Conservation (phyloP, 2,329 filamentous ascomycete genomes). For the Paraphoma sp. region DNA sequence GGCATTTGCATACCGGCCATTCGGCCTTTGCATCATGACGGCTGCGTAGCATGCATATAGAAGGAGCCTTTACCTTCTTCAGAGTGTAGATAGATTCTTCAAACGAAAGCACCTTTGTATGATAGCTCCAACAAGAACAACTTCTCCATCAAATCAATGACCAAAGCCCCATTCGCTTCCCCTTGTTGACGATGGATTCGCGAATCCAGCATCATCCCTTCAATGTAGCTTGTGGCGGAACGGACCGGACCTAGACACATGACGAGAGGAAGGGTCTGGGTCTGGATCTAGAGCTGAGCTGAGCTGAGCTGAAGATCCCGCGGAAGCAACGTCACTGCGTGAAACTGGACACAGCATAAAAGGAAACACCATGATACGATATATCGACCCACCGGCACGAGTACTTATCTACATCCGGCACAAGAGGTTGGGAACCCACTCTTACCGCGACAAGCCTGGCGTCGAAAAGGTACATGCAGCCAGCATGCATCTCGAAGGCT, state of each 20-base stretch:
- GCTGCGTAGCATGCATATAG: not conserved
- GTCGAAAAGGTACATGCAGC: not conserved
- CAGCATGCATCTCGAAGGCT: not conserved
- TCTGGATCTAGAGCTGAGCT: not conserved
- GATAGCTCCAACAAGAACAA: not conserved
- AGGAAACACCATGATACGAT: not conserved
- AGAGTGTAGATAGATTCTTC: not conserved
- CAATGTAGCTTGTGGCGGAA: conserved; percentile 4
- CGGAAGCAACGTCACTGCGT: not conserved
- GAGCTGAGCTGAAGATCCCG: too few species aligned
- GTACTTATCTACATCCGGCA: too few species aligned
- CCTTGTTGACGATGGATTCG: not conserved
- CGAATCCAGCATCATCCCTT: conserved; percentile 14
- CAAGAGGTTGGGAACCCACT: too few species aligned
- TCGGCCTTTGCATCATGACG: not conserved
- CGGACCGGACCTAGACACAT: conserved; percentile 7
- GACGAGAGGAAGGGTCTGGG: too few species aligned
- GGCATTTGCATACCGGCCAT: not conserved
- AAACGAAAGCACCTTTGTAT: not conserved
- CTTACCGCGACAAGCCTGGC: too few species aligned
- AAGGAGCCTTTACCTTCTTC: not conserved
- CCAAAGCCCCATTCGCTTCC: not conserved
- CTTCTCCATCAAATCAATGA: too few species aligned
- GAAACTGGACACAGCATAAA: not conserved
- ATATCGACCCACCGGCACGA: too few species aligned